Percentiles rank a stretch among this genome's conserved stretches.
Conservation (phyloP, 345 rosid species). For the Crucihimalaya himalaica region DNA sequence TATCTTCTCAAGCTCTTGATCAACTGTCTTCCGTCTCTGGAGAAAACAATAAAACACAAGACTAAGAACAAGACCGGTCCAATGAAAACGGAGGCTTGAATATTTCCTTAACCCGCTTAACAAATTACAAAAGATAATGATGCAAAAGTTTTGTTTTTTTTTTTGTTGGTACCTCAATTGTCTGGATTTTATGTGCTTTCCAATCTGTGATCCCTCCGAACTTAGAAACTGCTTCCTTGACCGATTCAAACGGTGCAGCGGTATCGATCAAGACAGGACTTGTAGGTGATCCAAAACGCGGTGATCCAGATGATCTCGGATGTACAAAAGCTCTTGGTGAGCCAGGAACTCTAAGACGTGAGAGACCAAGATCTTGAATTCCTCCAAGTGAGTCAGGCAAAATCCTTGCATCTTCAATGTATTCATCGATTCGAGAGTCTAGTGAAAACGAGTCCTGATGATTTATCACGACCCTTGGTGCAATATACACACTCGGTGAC, state of each 20-base stretch:
- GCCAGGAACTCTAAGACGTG: slow-evolving; percentile 40
- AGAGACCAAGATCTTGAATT: slow-evolving; percentile 25
- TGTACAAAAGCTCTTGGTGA: slow-evolving; percentile 39
- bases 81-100: not conserved
- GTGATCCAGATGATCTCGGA: slow-evolving; percentile 32
- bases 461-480: slow-evolving; percentile 33
- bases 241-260: slow-evolving; percentile 89
- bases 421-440: slow-evolving; percentile 20
- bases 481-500: slow-evolving; percentile 30
- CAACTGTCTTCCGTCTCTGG: slow-evolving; percentile 75
- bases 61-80: too few relatives aligned
- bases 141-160: too few relatives aligned
- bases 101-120: not conserved
- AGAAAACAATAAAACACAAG: not conserved
- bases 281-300: slow-evolving; percentile 35
- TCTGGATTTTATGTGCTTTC: slow-evolving; percentile 85
- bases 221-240: slow-evolving; percentile 89
- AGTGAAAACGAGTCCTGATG: slow-evolving; percentile 33
- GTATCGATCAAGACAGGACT: slow-evolving; percentile 62
- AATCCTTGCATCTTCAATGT: slow-evolving; percentile 37
- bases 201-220: slow-evolving; percentile 97
- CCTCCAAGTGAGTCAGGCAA: slow-evolving; percentile 22
- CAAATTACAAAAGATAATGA: not conserved
- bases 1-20: slow-evolving; percentile 72
- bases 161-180: slow-evolving; percentile 61